These are phyloP conservation scores for Komagataea norvegica DNA, from an alignment of 1,139 yeast genomes.

Conservation along the genomic window DNA sequence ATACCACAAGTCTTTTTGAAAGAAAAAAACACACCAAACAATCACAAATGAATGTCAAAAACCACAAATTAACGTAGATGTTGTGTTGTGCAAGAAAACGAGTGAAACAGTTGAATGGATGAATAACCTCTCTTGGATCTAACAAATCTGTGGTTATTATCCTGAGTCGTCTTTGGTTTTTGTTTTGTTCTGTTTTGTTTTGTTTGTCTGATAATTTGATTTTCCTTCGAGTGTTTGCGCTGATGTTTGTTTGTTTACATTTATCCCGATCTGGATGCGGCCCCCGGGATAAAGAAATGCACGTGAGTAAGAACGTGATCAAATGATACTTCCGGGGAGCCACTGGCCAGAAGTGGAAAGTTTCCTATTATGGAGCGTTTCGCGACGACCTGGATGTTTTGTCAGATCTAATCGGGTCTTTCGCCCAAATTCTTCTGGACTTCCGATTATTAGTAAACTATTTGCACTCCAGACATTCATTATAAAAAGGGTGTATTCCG, in stretches of 20 bases:
- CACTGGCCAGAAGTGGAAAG: background rate
- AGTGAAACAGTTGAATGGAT: no score
- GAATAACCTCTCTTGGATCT: no score
- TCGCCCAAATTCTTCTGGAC: constrained; percentile 6
- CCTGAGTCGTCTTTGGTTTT: background rate
- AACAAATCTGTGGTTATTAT: no score
- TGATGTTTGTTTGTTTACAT: constrained; percentile 9
- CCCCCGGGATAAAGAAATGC: background rate
- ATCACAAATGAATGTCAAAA: background rate
- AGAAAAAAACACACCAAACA: background rate
- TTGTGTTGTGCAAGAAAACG: no score
- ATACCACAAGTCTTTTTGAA: no score
- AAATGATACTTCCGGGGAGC: background rate
- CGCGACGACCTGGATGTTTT: no score
- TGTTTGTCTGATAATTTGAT: background rate
- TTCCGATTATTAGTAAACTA: constrained; percentile 1
- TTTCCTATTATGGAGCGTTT: background rate
- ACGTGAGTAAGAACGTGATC: background rate
- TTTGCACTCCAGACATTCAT: background rate
- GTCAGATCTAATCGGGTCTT: constrained; percentile 2
- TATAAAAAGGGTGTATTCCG: constrained; percentile 7
- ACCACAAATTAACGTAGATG: background rate
- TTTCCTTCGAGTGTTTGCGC: constrained; percentile 3
- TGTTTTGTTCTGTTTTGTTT: background rate
- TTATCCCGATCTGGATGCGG: constrained; percentile 4